Base-by-base conservation (phyloP, 192 early-diverging fungal genomes). In the Coemansia sp. region DNA sequence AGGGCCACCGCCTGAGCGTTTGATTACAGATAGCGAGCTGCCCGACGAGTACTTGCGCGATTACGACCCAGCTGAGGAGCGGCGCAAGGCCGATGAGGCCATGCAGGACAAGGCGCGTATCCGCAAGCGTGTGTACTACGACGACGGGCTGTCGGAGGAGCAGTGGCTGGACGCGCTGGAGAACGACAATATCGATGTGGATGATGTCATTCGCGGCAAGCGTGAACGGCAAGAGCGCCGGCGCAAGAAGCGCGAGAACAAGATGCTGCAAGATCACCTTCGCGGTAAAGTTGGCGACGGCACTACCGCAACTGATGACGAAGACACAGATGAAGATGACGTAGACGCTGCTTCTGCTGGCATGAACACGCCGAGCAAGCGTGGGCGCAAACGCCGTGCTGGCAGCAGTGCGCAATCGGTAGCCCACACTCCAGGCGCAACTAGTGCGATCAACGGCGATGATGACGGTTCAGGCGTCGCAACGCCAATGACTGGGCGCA, bases 91-190 rank as follows among this genome's bases (percentile, higher is more conserved):
- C 48, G 73, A 80, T 27, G 82, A 83, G 39, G 72, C 87, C 29
- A 84, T 87, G 43, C 90, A 89, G 37, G 86, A 93, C 51, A 89
- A 90, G 48, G 87, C 90, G 55, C 82, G 97, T 56, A 85, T 75
- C 14, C 86, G 89, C 35, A 87, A 83, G 37, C 85, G 87, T 49
- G 87, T 94, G 48, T 85, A 84, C 10, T 97, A 98, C 72, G 93
- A 93, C 65, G 94, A 99, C 66, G 94, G 90, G 6, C 81, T 98
- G 67, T 93, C 90, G 1, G 95, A 99, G 61, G 93, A 97, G 45
- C 91, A 99, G 71, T 99, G 87, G 86, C 68, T 96, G n/a, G 80
- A 89, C 47, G 87, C 88, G 16, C 75, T 89, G 25, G 86, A 92
- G 69, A 81, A 91, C 58, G 89, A 89, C 55, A 67, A 82, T 22